phyloP scores from a whole-genome alignment of 2,329 filamentous ascomycete species.

The Ceratocystiopsis brevicomis region DNA sequence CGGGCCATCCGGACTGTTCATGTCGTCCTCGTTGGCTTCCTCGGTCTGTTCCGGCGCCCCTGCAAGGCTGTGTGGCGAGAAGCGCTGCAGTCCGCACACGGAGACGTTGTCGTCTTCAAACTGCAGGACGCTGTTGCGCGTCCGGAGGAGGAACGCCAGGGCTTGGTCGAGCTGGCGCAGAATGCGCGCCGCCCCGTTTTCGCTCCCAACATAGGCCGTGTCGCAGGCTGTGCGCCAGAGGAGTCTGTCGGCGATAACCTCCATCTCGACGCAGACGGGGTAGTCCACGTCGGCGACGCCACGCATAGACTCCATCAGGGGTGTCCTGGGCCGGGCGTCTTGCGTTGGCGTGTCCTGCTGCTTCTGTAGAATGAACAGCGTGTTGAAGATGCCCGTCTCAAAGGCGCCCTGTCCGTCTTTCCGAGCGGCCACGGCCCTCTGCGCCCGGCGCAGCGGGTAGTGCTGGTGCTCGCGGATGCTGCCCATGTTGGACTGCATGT shows the following conservation, averaged over 20 bases:
- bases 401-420: slow-evolving; percentile 7
- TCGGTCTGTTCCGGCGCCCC: no score
- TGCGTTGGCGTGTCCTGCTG: slow-evolving; percentile 2
- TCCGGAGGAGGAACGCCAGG: no score
- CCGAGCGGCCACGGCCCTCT: slow-evolving; percentile 24
- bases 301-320: slow-evolving; percentile 42
- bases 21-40: background rate
- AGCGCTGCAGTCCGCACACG: slow-evolving; percentile 40
- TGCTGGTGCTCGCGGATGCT: slow-evolving; percentile 54
- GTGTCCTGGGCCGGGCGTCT: background rate
- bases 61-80: no score
- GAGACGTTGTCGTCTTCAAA: slow-evolving; percentile 34
- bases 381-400: slow-evolving; percentile 29
- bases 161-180: slow-evolving; percentile 40
- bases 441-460: slow-evolving; percentile 55
- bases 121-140: slow-evolving; percentile 22
- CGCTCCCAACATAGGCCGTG: slow-evolving; percentile 27
- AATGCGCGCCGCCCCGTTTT: slow-evolving; percentile 27
- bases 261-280: slow-evolving; percentile 65
- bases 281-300: slow-evolving; percentile 58
- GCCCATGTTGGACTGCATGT: slow-evolving; percentile 52
- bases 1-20: background rate
- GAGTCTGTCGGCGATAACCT: slow-evolving; percentile 23
- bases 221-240: slow-evolving; percentile 57
- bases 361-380: slow-evolving; percentile 36